Evolutionary conservation across 495 filamentous ascomycete genomes (phyloP).

Genomic region (Filosporella fistucella): DNA sequence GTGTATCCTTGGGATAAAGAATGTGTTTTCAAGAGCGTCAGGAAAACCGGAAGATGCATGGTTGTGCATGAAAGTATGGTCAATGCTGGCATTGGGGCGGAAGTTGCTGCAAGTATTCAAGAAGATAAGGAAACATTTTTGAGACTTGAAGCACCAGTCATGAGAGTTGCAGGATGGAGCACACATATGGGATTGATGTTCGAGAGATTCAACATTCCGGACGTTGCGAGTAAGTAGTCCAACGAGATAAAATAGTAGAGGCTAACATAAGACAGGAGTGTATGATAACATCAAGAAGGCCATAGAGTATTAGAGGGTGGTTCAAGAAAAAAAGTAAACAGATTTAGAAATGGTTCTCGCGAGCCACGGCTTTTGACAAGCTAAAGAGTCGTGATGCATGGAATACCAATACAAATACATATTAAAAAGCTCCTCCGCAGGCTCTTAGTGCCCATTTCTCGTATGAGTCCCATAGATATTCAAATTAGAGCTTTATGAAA

Average conservation of each 20-base stretch:
- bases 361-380: no score
- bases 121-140: conserved; percentile 76
- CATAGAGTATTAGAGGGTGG: conserved; percentile 22
- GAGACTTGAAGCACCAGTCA: conserved; percentile 85
- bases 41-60: conserved; percentile 84
- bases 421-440: no score
- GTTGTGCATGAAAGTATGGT: conserved; percentile 96
- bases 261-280: conserved; percentile 38
- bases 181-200: conserved; percentile 78
- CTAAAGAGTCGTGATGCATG: no score
- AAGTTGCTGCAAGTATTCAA: conserved; percentile 89
- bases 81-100: conserved; percentile 90
- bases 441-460: no score
- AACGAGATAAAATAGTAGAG: background rate
- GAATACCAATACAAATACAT: no score
- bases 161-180: conserved; percentile 87
- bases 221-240: conserved; percentile 75
- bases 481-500: no score
- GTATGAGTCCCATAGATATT: no score
- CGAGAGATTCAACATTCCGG: conserved; percentile 86
- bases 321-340: background rate
- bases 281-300: conserved; percentile 47
- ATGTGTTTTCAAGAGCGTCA: conserved; percentile 76
- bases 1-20: conserved; percentile 94
- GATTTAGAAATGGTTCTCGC: no score